Percentiles rank a stretch among this genome's conserved stretches.
Conservation (phyloP, 306 rosid genomes). For the Cicer cuneatum region DNA sequence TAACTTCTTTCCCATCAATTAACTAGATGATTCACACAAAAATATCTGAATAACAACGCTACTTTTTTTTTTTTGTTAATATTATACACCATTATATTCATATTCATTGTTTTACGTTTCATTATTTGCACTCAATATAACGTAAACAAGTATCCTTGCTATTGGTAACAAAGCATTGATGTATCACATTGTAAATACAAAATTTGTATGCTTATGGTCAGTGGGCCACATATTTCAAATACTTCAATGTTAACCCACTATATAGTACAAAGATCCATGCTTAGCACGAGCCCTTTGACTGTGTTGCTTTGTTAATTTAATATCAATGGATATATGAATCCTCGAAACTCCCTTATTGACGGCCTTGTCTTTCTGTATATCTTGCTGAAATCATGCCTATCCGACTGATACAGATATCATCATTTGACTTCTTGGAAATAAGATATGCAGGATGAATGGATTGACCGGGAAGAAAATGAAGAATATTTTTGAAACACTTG, state of each 20-base stretch:
- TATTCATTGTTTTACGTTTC: not conserved
- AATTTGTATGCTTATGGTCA: not conserved
- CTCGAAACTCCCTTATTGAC: conserved; percentile 6
- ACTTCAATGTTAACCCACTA: not conserved
- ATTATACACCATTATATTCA: not conserved
- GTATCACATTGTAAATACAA: not conserved
- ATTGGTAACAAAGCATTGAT: not conserved
- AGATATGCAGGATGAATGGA: conserved; percentile 96
- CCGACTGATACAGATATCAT: conserved; percentile 47
- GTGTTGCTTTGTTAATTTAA: conserved; percentile 38
- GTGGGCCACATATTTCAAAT: not conserved
- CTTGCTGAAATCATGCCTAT: conserved; percentile 45
- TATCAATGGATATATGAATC: conserved; percentile 21
- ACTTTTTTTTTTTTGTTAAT: not conserved
- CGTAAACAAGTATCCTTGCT: not conserved
- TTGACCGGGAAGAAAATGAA: conserved; percentile 91
- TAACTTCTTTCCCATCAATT: not conserved
- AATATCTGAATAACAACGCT: not conserved
- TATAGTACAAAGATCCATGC: not conserved
- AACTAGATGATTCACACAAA: not conserved
- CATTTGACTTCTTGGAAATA: conserved; percentile 62
- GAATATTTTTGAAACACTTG: conserved; percentile 87
- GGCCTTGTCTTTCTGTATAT: conserved; percentile 32
- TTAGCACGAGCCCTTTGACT: not conserved
- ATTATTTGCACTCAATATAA: not conserved